Base-by-base conservation (phyloP, 805 yeast species). In the Starmerella roubikii region DNA sequence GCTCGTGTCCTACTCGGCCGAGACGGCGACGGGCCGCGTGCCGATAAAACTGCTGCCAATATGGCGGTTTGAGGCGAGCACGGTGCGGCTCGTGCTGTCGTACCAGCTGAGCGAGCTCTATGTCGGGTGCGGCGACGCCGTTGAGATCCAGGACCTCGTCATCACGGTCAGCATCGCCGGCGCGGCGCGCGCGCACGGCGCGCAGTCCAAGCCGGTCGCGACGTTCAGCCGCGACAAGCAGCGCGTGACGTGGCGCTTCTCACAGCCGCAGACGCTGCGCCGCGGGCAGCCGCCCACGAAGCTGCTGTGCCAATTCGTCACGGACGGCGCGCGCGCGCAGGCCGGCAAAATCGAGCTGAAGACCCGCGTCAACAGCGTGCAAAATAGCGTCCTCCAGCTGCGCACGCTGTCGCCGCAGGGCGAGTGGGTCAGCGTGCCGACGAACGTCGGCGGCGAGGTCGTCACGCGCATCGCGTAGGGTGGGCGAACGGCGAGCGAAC, bases 141-240 rank as follows among this genome's bases (percentile, higher is more conserved):
- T 72, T 12, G 57, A 61, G 23, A 66, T 82, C 33, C 64, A 75
- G n/a, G 74, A 78, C 49, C 59, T 79, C 37, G 65, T 70, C 28
- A 66, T 80, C 6, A 67, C 78, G 7, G 82, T 76, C 4, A 68
- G 79, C 3, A 64, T 78, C 38, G 63, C 67, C 15, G 77, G 80
- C 10, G 29, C 35, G 15, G 41, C 42, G 25, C 34, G 38, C 16
- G 68, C 72, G 15, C 69, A 78, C 3, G 62, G 75, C 17, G 96
- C 95, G 1, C 75, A 85, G 45, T 79, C 94, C 3, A 83, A 81
- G 56, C 98, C 98, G 4, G 76, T 80, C 40, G 97, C 96, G 41
- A 73, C 93, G 1, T 88, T 85, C 66, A 83, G 78, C 59, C 78
- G 74, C 53, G 96, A 85, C 37, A 76, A 74, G 54, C 78, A 74